phyloP scores from a whole-genome alignment of 495 filamentous ascomycete genomes.

The Gamarada debralockiae region DNA sequence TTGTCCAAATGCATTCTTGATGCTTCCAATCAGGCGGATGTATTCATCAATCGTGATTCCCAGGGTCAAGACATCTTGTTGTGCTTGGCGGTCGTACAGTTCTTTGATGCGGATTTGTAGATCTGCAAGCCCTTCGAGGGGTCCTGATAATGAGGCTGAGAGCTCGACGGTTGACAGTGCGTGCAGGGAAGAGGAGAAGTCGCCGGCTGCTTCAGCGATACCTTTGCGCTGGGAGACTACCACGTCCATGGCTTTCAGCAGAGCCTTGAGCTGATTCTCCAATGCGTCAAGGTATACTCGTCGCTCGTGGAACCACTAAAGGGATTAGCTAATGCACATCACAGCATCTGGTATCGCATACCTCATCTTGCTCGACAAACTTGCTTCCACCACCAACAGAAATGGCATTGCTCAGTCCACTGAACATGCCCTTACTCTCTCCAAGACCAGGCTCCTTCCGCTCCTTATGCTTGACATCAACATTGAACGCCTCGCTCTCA shows the following conservation, averaged over 20 bases:
- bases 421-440: slow-evolving; percentile 91
- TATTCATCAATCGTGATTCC: slow-evolving; percentile 99
- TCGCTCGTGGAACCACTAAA: slow-evolving; percentile 95
- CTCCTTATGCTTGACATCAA: slow-evolving; percentile 98
- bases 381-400: slow-evolving; percentile 70
- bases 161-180: slow-evolving; percentile 85
- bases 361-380: slow-evolving; percentile 97
- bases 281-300: slow-evolving; percentile 90
- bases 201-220: slow-evolving; percentile 85
- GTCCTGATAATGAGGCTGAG: slow-evolving; percentile 79
- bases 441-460: slow-evolving; percentile 79
- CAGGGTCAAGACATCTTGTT: slow-evolving; percentile 93
- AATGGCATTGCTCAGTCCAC: slow-evolving; percentile 69
- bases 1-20: slow-evolving; percentile 88
- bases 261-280: slow-evolving; percentile 89
- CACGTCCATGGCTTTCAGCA: slow-evolving; percentile 88
- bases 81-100: slow-evolving; percentile 92
- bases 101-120: slow-evolving; percentile 91
- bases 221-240: slow-evolving; percentile 90
- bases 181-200: slow-evolving; percentile 89
- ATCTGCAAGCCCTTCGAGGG: slow-evolving; percentile 85
- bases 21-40: slow-evolving; percentile 87
- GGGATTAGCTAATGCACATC: slow-evolving; percentile 4
- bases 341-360: slow-evolving; percentile 40
- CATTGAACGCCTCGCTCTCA: slow-evolving; percentile 90